These are phyloP conservation scores for Spergularia bocconei DNA, from an alignment of 148 eudicot genomes.

Conservation along the genomic window DNA sequence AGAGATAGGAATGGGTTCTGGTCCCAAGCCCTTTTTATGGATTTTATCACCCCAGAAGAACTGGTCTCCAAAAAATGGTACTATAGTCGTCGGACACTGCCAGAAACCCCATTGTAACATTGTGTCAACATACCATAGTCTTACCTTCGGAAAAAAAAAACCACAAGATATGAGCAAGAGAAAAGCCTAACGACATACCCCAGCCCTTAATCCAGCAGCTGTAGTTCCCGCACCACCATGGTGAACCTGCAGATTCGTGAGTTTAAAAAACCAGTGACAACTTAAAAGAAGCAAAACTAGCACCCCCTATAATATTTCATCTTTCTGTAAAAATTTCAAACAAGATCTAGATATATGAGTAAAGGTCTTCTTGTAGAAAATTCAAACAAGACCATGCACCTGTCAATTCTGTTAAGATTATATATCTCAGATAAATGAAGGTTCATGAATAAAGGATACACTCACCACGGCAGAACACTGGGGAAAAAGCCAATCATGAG, in stretches of 20 bases:
- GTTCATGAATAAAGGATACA: slow-evolving; percentile 4
- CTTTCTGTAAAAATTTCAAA: too few relatives aligned
- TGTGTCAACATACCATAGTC: not conserved
- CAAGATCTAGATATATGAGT: too few relatives aligned
- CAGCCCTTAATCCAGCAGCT: slow-evolving; percentile 91
- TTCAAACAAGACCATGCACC: too few relatives aligned
- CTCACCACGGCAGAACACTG: slow-evolving; percentile 86
- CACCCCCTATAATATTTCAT: too few relatives aligned
- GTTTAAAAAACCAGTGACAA: not conserved
- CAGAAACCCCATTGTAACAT: slow-evolving; percentile 2
- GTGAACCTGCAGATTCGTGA: slow-evolving; percentile 50
- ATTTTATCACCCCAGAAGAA: slow-evolving; percentile 93
- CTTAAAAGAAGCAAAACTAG: not conserved
- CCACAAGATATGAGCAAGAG: not conserved
- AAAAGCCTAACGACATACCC: slow-evolving; percentile 45
- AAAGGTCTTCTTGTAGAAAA: too few relatives aligned
- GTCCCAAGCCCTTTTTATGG: slow-evolving; percentile 77
- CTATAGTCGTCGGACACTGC: slow-evolving; percentile 96
- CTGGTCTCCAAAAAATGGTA: slow-evolving; percentile 97
- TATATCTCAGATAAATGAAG: not conserved
- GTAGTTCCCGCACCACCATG: slow-evolving; percentile 99
- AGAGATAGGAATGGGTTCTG: slow-evolving; percentile 80
- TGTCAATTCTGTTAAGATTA: not conserved
- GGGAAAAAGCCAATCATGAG: slow-evolving; percentile 94
- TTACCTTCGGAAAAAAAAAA: not conserved